Percentiles rank a stretch among this genome's conserved stretches.
Conservation (phyloP, 345 rosid genomes). For the Lepidium aucheri region DNA sequence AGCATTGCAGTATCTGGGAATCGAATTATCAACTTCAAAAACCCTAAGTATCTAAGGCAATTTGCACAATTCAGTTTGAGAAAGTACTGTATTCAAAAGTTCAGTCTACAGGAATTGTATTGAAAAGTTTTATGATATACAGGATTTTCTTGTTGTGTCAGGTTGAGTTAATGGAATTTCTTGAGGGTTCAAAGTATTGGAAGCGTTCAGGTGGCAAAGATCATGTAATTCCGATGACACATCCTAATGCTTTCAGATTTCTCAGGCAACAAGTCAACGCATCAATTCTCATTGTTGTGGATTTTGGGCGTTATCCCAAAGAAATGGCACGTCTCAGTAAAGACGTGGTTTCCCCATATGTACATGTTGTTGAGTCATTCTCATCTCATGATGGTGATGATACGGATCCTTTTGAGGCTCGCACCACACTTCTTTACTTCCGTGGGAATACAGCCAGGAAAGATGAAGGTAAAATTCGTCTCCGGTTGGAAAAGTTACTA, state of each 20-base stretch:
- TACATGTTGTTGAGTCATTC: slow-evolving; percentile 78
- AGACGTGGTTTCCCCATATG: slow-evolving; percentile 93
- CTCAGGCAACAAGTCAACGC: slow-evolving; percentile 76
- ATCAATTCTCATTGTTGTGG: slow-evolving; percentile 79
- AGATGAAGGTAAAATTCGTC: slow-evolving; percentile 89
- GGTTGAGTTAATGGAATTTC: slow-evolving; percentile 65
- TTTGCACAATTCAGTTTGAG: background rate
- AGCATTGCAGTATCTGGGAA: background rate
- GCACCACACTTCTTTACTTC: slow-evolving; percentile 75
- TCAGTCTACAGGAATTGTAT: too few species aligned
- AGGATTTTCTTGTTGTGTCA: slow-evolving; percentile 24
- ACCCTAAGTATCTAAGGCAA: background rate
- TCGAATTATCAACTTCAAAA: background rate
- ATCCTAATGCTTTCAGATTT: slow-evolving; percentile 99
- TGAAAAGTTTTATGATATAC: background rate
- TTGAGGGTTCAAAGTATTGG: slow-evolving; percentile 74
- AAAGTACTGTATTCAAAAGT: too few species aligned
- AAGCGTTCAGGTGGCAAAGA: slow-evolving; percentile 91
- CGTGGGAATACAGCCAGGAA: slow-evolving; percentile 87
- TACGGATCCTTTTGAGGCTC: slow-evolving; percentile 61
- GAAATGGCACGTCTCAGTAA: slow-evolving; percentile 65
- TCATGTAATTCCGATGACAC: slow-evolving; percentile 96
- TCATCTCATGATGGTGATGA: slow-evolving; percentile 52
- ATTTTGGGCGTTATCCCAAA: slow-evolving; percentile 77
- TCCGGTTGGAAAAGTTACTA: slow-evolving; percentile 55